Percentiles rank a stretch among this genome's conserved stretches.
These are phyloP conservation scores for Rhodotorula mucilaginosa DNA, from an alignment of 1,284 basidiomycete species.

Conservation along the genomic window DNA sequence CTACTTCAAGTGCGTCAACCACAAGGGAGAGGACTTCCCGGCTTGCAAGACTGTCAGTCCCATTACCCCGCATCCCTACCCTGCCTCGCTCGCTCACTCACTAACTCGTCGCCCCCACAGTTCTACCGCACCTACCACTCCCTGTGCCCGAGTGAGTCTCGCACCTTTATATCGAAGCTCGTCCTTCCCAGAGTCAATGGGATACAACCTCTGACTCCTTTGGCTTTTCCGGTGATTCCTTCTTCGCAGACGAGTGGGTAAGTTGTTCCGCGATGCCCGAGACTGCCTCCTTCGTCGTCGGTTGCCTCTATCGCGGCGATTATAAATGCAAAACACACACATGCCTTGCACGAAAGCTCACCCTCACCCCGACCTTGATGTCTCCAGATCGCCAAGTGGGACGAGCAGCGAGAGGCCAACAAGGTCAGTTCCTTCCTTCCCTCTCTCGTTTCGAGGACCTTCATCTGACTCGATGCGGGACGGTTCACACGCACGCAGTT, in stretches of 20 bases:
- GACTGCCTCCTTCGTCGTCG: no score
- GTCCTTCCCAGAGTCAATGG: no score
- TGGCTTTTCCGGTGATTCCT: not conserved
- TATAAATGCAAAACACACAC: no score
- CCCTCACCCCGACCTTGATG: no score
- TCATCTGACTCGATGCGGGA: not conserved
- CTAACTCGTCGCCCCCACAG: constrained; percentile 48
- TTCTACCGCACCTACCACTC: constrained; percentile 97
- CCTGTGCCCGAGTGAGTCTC: constrained; percentile 87
- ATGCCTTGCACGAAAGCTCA: constrained; percentile 43
- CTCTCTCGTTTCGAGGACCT: no score
- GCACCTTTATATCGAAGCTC: no score
- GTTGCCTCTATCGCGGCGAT: no score
- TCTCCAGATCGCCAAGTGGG: constrained; percentile 73
- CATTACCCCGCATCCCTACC: no score
- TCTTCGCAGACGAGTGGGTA: constrained; percentile 14
- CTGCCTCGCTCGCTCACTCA: no score
- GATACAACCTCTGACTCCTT: not conserved
- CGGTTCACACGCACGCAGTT: constrained; percentile 55
- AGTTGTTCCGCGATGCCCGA: not conserved
- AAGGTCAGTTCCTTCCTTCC: constrained; percentile 44
- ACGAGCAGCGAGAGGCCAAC: constrained; percentile 86
- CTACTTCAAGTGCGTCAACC: constrained; percentile 95
- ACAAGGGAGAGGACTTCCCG: constrained; percentile 95
- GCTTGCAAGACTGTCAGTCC: constrained; percentile 76